phyloP scores from a whole-genome alignment of 345 rosid genomes.

The Acer yangbiense region DNA sequence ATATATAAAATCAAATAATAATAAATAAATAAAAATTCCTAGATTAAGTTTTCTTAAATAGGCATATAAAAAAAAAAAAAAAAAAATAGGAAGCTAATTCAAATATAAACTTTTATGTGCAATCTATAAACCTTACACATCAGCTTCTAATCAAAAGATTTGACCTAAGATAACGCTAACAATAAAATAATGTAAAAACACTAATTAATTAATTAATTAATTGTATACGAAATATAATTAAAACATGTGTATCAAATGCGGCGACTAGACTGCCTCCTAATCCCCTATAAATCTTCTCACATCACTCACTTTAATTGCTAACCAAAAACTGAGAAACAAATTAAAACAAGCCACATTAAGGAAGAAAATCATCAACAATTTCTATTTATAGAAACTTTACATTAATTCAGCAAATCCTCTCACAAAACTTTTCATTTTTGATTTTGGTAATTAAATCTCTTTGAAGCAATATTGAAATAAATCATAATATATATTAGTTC shows the following conservation, averaged over 20 bases:
- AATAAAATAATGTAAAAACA: not conserved
- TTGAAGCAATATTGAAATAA: not conserved
- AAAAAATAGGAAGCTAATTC: not conserved
- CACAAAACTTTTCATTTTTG: no score
- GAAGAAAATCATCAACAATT: not conserved
- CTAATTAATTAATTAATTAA: not conserved
- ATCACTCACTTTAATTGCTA: not conserved
- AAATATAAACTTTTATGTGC: not conserved
- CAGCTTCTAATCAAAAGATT: slow-evolving; percentile 10
- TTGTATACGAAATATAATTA: not conserved
- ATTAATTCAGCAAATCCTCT: not conserved
- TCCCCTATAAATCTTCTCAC: not conserved
- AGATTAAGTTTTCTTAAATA: not conserved
- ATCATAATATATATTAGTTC: not conserved
- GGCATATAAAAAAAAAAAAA: not conserved
- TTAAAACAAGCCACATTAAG: not conserved
- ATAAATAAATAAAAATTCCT: not conserved
- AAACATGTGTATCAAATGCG: slow-evolving; percentile 3
- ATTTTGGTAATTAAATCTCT: no score
- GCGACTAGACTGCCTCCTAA: not conserved
- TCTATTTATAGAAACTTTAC: not conserved
- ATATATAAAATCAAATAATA: not conserved
- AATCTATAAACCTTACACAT: slow-evolving; percentile 3
- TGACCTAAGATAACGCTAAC: slow-evolving; percentile 7
- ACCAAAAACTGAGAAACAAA: not conserved